A percentile compares a stretch with the other conserved stretches of the same genome.
These are phyloP conservation scores for Clathrus columnatus DNA, from an alignment of 768 basidiomycete species.

Conservation along the genomic window DNA sequence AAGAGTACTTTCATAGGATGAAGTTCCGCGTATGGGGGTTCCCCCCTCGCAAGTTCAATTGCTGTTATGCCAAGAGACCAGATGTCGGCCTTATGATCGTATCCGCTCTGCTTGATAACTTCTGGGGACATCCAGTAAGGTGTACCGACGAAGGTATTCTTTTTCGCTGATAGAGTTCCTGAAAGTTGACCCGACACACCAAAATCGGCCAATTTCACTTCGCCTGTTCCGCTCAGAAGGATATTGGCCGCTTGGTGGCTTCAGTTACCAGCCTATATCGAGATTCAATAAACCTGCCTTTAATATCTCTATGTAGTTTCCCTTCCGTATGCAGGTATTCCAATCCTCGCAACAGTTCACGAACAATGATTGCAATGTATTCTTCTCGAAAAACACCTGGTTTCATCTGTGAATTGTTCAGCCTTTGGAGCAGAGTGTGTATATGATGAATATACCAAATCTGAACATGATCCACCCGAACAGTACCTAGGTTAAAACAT, in stretches of 20 bases:
- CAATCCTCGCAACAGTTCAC: slow-evolving; percentile 84
- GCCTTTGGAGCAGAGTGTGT: slow-evolving; percentile 11
- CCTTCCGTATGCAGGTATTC: slow-evolving; percentile 95
- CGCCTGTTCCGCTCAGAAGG: slow-evolving; percentile 81
- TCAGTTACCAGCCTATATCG: background rate
- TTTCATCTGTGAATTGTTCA: slow-evolving; percentile 69
- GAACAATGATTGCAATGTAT: slow-evolving; percentile 94
- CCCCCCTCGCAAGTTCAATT: slow-evolving; percentile 94
- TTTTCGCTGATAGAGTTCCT: slow-evolving; percentile 85
- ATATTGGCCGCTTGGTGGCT: slow-evolving; percentile 76
- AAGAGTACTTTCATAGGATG: slow-evolving; percentile 99
- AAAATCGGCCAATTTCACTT: slow-evolving; percentile 97
- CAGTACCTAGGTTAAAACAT: slow-evolving; percentile 63
- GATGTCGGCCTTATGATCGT: slow-evolving; percentile 98
- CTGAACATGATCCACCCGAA: slow-evolving; percentile 95
- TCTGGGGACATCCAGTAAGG: slow-evolving; percentile 99
- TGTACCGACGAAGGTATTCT: slow-evolving; percentile 97
- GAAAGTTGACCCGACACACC: slow-evolving; percentile 97
- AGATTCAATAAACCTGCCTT: slow-evolving; percentile 48
- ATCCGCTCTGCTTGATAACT: slow-evolving; percentile 98
- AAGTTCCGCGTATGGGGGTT: slow-evolving; percentile 95
- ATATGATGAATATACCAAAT: slow-evolving; percentile 54
- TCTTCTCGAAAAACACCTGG: slow-evolving; percentile 97
- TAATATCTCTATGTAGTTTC: slow-evolving; percentile 98
- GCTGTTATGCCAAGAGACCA: slow-evolving; percentile 98